Evolutionary conservation across 179 eudicot species (phyloP).

Genomic region (Silene noctiflora): DNA sequence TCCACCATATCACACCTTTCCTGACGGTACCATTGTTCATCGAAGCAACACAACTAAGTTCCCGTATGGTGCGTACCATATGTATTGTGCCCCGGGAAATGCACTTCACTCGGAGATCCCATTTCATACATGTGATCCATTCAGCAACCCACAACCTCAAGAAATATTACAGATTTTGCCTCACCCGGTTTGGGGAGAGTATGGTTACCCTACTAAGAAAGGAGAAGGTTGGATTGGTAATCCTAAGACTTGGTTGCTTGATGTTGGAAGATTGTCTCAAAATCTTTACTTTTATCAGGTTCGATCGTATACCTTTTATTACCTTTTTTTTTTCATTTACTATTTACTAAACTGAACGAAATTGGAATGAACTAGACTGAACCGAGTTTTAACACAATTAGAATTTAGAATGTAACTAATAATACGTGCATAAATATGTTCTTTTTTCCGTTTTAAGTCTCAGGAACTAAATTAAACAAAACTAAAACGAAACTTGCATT

Average conservation of each 20-base stretch:
- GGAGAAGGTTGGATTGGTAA: conserved; percentile 68
- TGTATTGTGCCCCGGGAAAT: conserved; percentile 70
- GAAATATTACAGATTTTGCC: conserved; percentile 66
- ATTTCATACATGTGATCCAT: conserved; percentile 39
- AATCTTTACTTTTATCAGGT: conserved; percentile 64
- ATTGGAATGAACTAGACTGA: background rate
- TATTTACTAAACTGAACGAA: background rate
- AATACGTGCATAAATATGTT: too few relatives aligned
- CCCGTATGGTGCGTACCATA: conserved; percentile 59
- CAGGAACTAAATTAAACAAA: too few relatives aligned
- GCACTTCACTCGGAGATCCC: conserved; percentile 46
- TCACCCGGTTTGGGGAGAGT: conserved; percentile 69
- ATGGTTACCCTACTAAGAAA: conserved; percentile 55
- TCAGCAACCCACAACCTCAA: conserved; percentile 68
- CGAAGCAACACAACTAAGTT: conserved; percentile 38
- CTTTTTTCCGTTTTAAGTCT: too few relatives aligned
- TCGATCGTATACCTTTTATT: background rate
- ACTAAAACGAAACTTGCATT: too few relatives aligned
- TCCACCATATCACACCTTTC: conserved; percentile 58
- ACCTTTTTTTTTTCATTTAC: background rate
- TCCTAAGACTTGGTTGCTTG: conserved; percentile 63
- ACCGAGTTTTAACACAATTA: background rate
- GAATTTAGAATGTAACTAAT: background rate
- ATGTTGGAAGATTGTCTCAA: conserved; percentile 58
- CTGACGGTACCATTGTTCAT: conserved; percentile 38